Evolutionary conservation across 768 basidiomycete genomes (phyloP).

Genomic region (Chiua virens): DNA sequence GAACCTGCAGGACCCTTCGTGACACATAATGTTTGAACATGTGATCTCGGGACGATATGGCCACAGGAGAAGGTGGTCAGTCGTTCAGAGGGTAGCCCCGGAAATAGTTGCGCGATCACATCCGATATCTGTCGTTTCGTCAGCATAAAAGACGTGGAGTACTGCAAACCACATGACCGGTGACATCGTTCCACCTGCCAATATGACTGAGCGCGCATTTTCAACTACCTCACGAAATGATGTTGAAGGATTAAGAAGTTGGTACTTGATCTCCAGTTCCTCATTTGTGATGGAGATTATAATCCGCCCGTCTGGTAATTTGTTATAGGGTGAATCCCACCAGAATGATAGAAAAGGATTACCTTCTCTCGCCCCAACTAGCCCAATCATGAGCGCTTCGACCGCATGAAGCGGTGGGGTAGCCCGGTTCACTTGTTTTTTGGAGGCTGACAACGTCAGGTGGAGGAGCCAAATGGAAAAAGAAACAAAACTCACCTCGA

Average conservation of each 20-base stretch:
- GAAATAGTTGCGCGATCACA: slow-evolving; percentile 78
- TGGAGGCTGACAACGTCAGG: slow-evolving; percentile 9
- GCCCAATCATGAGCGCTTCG: slow-evolving; percentile 73
- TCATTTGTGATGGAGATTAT: slow-evolving; percentile 51
- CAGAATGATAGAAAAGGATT: background rate
- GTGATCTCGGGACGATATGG: slow-evolving; percentile 83
- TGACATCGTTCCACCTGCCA: slow-evolving; percentile 98
- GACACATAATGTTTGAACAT: slow-evolving; percentile 74
- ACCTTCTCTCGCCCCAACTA: slow-evolving; percentile 82
- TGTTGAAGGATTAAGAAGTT: slow-evolving; percentile 88
- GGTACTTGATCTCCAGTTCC: slow-evolving; percentile 76
- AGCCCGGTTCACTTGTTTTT: slow-evolving; percentile 31
- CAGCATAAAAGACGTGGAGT: slow-evolving; percentile 1
- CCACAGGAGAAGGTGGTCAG: slow-evolving; percentile 87
- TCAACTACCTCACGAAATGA: slow-evolving; percentile 84
- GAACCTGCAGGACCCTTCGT: slow-evolving; percentile 72
- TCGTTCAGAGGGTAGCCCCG: slow-evolving; percentile 55
- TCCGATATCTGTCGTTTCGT: slow-evolving; percentile 70
- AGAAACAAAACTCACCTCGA: slow-evolving; percentile 17
- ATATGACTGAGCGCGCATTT: slow-evolving; percentile 75
- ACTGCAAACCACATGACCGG: slow-evolving; percentile 56
- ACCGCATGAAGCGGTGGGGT: slow-evolving; percentile 79
- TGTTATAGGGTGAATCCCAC: background rate
- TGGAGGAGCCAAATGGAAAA: background rate
- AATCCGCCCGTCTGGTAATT: slow-evolving; percentile 71